A percentile compares a stretch with the other conserved stretches of the same genome.
phyloP scores from a whole-genome alignment of 2,329 filamentous ascomycete species.

The Proliferodiscus dingleyae region DNA sequence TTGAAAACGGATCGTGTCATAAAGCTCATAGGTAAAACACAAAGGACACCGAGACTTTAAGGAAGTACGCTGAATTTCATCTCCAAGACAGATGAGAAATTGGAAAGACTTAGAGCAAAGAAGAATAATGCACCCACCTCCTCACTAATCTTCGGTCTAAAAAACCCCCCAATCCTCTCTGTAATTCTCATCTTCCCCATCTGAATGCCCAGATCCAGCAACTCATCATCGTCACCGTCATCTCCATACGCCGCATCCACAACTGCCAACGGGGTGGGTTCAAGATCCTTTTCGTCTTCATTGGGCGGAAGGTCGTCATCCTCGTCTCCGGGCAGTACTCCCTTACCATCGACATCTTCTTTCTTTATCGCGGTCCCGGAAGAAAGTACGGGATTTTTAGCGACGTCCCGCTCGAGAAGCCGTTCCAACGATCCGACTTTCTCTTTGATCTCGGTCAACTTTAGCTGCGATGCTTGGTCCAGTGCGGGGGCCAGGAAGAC shows the following conservation, averaged over 20 bases:
- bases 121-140: too few relatives aligned
- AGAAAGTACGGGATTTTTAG: too few relatives aligned
- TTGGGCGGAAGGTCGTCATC: conserved; percentile 40
- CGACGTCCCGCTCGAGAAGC: conserved; percentile 64
- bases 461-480: conserved; percentile 65
- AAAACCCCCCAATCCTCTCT: conserved; percentile 68
- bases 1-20: too few relatives aligned
- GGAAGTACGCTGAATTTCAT: too few relatives aligned
- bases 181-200: conserved; percentile 70
- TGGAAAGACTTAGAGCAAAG: conserved; percentile 29
- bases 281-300: conserved; percentile 58
- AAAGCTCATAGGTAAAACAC: too few relatives aligned
- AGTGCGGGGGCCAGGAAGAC: conserved; percentile 37
- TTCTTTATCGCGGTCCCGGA: too few relatives aligned
- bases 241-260: conserved; percentile 66
- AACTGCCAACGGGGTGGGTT: conserved; percentile 57
- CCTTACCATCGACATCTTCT: too few relatives aligned
- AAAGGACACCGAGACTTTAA: too few relatives aligned
- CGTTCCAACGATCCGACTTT: conserved; percentile 69
- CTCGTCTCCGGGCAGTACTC: conserved; percentile 41
- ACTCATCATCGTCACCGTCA: conserved; percentile 57
- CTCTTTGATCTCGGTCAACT: conserved; percentile 73
- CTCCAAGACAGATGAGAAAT: too few relatives aligned
- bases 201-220: conserved; percentile 67
- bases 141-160: conserved; percentile 64